These are phyloP conservation scores for Fusarium paranaense DNA, from an alignment of 2,329 filamentous ascomycete species.

Conservation along the genomic window DNA sequence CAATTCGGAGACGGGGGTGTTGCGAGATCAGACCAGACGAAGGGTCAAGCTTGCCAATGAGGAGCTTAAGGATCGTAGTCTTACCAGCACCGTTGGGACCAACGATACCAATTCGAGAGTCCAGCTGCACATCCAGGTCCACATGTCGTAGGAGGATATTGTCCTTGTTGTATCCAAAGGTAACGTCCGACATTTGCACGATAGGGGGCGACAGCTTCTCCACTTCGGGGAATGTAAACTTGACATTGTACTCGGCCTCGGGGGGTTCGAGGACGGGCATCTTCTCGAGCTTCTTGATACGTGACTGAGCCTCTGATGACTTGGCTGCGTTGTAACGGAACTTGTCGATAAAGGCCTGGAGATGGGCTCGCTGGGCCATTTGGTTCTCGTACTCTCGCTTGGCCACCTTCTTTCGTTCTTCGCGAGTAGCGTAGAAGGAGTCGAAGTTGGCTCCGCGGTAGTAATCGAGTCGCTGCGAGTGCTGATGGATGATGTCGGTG, in stretches of 20 bases:
- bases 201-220: constrained; percentile 98
- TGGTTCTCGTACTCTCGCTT: constrained; percentile 99
- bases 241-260: constrained; percentile 93
- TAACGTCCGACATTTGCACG: constrained; percentile 94
- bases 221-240: constrained; percentile 97
- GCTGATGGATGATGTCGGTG: constrained; percentile 99
- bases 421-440: constrained; percentile 95
- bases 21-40: constrained; percentile 86
- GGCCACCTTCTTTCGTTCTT: constrained; percentile 95
- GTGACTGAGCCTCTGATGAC: constrained; percentile 96
- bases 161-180: constrained; percentile 87
- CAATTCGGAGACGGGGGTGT: constrained; percentile 88
- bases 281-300: constrained; percentile 98
- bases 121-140: constrained; percentile 95
- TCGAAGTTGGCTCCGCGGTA: constrained; percentile 98
- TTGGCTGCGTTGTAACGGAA: constrained; percentile 99
- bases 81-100: constrained; percentile 99
- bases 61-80: constrained; percentile 97
- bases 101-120: constrained; percentile 99
- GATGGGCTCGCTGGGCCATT: constrained; percentile 90
- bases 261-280: constrained; percentile 94
- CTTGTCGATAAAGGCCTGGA: constrained; percentile 99
- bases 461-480: constrained; percentile 97
- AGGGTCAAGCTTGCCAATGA: constrained; percentile 86
- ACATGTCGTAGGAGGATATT: constrained; percentile 85